These are phyloP conservation scores for Curvularia eragrostidis DNA, from an alignment of 2,329 filamentous ascomycete genomes.

Conservation along the genomic window DNA sequence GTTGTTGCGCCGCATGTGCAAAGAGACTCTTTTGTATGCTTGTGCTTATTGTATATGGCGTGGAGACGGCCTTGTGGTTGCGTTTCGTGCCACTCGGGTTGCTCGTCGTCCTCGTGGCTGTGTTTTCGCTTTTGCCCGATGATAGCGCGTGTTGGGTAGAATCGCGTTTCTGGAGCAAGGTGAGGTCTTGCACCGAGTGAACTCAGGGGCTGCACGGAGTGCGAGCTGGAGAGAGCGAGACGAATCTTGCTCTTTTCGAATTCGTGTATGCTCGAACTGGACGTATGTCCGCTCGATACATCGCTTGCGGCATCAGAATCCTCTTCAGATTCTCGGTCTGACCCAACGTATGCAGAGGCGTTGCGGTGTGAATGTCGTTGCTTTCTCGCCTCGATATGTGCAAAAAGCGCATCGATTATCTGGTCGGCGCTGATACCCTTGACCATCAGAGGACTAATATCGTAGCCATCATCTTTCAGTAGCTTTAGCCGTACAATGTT, in stretches of 20 bases:
- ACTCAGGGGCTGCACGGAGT: neutral
- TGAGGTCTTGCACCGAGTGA: neutral
- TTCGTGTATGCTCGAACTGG: neutral
- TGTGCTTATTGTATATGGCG: neutral
- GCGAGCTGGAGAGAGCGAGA: neutral
- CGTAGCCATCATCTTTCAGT: constrained; percentile 21
- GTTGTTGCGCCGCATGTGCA: neutral
- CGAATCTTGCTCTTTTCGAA: neutral
- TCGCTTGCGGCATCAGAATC: neutral
- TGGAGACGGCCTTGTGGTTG: neutral
- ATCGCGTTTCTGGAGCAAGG: neutral
- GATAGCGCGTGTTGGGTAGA: neutral
- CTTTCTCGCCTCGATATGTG: constrained; percentile 6
- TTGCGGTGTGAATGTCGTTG: neutral
- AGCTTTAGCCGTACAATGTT: constrained; percentile 14
- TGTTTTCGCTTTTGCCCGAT: constrained; percentile 8
- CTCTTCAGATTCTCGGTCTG: too few relatives aligned
- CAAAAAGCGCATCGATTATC: constrained; percentile 11
- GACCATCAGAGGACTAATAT: constrained; percentile 5
- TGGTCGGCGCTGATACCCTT: constrained; percentile 4
- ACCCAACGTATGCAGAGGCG: too few relatives aligned
- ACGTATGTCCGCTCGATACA: neutral
- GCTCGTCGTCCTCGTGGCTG: neutral
- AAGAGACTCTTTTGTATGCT: too few relatives aligned
- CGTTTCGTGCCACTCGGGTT: neutral